phyloP scores from a whole-genome alignment of 768 basidiomycete genomes.

The Leucocoprinus birnbaumii region DNA sequence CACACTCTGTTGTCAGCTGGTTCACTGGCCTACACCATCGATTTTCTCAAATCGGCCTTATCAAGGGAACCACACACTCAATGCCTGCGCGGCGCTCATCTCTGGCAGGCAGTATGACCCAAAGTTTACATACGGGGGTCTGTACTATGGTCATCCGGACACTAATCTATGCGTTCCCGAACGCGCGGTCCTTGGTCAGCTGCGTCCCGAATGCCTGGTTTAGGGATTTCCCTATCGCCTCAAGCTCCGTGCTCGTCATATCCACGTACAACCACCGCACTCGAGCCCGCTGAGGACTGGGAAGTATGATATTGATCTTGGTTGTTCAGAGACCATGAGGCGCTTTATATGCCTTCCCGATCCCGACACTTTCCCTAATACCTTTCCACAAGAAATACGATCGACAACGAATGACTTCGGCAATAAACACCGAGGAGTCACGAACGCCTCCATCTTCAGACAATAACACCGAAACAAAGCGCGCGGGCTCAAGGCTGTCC shows the following conservation, averaged over 20 bases:
- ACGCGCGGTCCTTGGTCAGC: neutral
- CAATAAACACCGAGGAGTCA: neutral
- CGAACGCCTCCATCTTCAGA: neutral
- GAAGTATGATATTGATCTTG: no score
- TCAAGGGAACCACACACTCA: conserved; percentile 1
- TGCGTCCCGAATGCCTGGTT: neutral
- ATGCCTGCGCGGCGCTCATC: neutral
- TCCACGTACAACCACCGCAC: no score
- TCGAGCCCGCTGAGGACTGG: no score
- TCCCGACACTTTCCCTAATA: no score
- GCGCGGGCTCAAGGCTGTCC: no score
- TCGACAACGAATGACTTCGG: neutral
- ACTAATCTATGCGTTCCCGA: no score
- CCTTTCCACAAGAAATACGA: no score
- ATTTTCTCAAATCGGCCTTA: neutral
- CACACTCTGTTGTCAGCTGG: conserved; percentile 1
- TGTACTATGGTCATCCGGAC: neutral
- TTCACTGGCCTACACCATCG: neutral
- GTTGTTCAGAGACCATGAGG: no score
- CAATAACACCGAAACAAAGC: neutral
- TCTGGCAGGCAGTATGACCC: neutral
- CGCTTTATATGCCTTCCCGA: no score
- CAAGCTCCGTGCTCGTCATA: no score
- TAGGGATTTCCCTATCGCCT: no score
- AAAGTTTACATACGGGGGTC: conserved; percentile 8